Conservation (phyloP, 2,329 filamentous ascomycete genomes). For the Massarina eburnea region DNA sequence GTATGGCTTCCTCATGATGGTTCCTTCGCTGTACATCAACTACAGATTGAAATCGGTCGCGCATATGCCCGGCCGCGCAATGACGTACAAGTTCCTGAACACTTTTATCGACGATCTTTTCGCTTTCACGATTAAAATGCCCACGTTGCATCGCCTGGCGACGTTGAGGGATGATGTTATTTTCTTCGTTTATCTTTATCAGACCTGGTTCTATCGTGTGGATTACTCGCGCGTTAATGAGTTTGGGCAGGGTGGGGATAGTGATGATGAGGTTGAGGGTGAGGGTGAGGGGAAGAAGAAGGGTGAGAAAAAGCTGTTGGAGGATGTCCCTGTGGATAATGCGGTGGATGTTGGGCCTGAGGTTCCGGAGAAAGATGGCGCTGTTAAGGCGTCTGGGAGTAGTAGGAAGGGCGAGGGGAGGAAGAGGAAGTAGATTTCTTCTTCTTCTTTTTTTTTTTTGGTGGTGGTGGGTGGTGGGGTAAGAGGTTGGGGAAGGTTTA, state of each 20-base stretch:
- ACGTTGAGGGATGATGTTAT: constrained; percentile 95
- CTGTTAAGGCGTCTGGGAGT: constrained; percentile 26
- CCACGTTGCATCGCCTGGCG: constrained; percentile 84
- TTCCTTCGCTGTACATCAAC: constrained; percentile 97
- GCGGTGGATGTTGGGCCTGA: constrained; percentile 31
- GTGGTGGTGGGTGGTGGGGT: not conserved
- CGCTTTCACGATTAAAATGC: constrained; percentile 99
- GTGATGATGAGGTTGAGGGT: constrained; percentile 59
- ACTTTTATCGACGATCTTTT: constrained; percentile 99
- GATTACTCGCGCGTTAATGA: constrained; percentile 95
- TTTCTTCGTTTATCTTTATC: constrained; percentile 97
- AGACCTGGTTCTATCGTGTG: constrained; percentile 87
- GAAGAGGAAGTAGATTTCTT: constrained; percentile 35
- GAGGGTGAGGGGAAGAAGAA: constrained; percentile 44
- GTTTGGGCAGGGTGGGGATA: constrained; percentile 98
- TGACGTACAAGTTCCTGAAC: constrained; percentile 98
- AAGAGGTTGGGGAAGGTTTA: too few species aligned
- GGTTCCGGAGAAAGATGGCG: constrained; percentile 21
- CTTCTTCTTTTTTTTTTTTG: not conserved
- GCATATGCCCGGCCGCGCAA: constrained; percentile 93
- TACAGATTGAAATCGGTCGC: constrained; percentile 89
- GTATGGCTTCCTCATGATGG: constrained; percentile 99
- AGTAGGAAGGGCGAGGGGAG: constrained; percentile 31
- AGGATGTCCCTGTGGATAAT: constrained; percentile 35
- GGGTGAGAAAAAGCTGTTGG: constrained; percentile 42